These are phyloP conservation scores for Betula pendula DNA, from an alignment of 306 rosid genomes.

Conservation along the genomic window DNA sequence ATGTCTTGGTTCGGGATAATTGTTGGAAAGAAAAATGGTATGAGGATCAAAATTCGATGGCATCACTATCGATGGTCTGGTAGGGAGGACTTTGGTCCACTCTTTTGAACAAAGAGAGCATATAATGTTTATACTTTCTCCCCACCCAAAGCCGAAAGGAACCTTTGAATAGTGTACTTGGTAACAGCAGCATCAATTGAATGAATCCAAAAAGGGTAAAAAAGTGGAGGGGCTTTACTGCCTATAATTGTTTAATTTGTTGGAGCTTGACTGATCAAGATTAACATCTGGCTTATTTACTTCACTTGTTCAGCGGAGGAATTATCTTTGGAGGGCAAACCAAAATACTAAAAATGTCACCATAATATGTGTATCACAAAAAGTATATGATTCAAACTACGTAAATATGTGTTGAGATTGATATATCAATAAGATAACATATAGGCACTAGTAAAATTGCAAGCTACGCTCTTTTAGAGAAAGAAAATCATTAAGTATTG, in stretches of 20 bases:
- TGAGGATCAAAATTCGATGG: not conserved
- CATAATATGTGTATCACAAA: too few species aligned
- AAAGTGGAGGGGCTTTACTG: slow-evolving; percentile 23
- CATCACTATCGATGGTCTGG: slow-evolving; percentile 21
- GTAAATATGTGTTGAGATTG: too few species aligned
- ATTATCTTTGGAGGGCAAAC: too few species aligned
- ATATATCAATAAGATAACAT: too few species aligned
- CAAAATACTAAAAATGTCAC: too few species aligned
- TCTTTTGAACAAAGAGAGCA: slow-evolving; percentile 13
- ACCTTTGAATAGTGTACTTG: slow-evolving; percentile 11
- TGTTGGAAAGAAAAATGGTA: not conserved
- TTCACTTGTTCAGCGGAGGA: not conserved
- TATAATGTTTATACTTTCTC: slow-evolving; percentile 20
- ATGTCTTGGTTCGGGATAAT: not conserved
- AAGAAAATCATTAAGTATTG: too few species aligned
- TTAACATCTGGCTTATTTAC: not conserved
- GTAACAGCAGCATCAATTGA: slow-evolving; percentile 9
- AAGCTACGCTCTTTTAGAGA: too few species aligned
- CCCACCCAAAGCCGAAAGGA: slow-evolving; percentile 31
- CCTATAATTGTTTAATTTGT: slow-evolving; percentile 17
- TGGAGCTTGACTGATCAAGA: not conserved
- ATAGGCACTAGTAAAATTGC: too few species aligned
- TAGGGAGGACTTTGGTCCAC: slow-evolving; percentile 18
- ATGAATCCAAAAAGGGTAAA: not conserved
- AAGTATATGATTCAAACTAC: too few species aligned